Percentiles rank a stretch among this genome's conserved stretches.
Evolutionary conservation across 768 basidiomycete species (phyloP).

Genomic region (Calocera viscosa): DNA sequence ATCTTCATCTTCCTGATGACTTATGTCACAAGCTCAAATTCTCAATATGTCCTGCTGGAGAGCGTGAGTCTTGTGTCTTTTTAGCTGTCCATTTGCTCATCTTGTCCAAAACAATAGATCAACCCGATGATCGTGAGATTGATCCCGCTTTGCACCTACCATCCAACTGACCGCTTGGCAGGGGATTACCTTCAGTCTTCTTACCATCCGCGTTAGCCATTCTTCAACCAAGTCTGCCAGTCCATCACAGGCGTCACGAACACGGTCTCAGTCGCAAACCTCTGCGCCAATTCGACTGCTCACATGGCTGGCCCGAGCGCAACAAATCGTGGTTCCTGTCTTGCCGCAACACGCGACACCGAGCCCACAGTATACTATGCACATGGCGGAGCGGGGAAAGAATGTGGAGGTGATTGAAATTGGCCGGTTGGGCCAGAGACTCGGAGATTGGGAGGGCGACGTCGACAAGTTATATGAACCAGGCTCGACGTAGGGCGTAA

Average conservation of each 20-base stretch:
- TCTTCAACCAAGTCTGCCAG: neutral
- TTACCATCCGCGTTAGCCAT: neutral
- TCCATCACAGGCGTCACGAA: neutral
- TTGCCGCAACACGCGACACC: no score
- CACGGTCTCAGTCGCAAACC: neutral
- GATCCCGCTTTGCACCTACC: neutral
- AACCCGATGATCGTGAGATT: neutral
- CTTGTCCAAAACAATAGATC: neutral
- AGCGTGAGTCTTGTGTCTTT: constrained; percentile 22
- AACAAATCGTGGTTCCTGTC: no score
- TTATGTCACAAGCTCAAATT: constrained; percentile 28
- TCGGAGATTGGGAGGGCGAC: no score
- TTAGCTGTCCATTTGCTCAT: neutral
- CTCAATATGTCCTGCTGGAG: constrained; percentile 30
- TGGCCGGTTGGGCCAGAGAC: no score
- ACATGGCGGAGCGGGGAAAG: no score
- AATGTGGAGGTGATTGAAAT: no score
- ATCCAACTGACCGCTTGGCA: neutral
- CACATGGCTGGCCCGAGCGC: no score
- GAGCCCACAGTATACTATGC: no score
- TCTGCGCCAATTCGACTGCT: no score
- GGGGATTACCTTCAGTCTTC: neutral
- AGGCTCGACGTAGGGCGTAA: no score
- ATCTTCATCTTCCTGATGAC: constrained; percentile 27
- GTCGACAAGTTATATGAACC: no score